Base-by-base conservation (phyloP, 2,329 filamentous ascomycete genomes). In the Aschersonia sp. region DNA sequence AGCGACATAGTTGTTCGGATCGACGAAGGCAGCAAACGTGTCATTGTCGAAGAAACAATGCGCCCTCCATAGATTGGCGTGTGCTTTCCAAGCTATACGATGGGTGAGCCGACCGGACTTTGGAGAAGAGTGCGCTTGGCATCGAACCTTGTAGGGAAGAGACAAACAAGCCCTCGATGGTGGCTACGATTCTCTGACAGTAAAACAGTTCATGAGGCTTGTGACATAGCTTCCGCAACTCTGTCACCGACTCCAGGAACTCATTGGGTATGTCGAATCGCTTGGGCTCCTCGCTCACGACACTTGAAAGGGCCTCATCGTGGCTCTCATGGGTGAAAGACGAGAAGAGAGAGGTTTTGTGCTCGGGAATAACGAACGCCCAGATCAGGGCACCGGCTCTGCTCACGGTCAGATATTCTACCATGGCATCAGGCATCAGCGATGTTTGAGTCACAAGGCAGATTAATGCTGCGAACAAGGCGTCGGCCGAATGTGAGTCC, bases 401-500 rank as follows among this genome's bases (percentile, higher is more conserved):
- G 7, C 59, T 55, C 55, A 65, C 64, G 45, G 60, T 53, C 3
- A 66, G 45, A 40, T 65, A 68, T 47, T 68, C 64, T 20, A 50
- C 53, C 61, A 68, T 65, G 45, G 64, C 61, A 10, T 66, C 61
- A 2, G 59, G 53, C 56, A 68, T 58, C 45, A 64, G 61, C 1
- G 56, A 58, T 2, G 64, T 58, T 45, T 67, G 65, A 28, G 64
- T 61, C 2, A 58, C 52, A 4, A 67, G 56, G 3, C 63, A 61
- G 31, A 67, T 51, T 31, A 64, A 53, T 3, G 65, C 53, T 6
- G 58, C 65, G 46, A 63, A 61, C 4, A 64, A 52, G 9, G 65
- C 65, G 51, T 67, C 65, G 5, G 56, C 59, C 12, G 65, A 60
- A 6, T 56, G 55, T 2, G 49, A 47, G 5, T 54, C 59, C 47